phyloP scores from a whole-genome alignment of 2,329 filamentous ascomycete genomes.

The Colletotrichum ledebouriae region DNA sequence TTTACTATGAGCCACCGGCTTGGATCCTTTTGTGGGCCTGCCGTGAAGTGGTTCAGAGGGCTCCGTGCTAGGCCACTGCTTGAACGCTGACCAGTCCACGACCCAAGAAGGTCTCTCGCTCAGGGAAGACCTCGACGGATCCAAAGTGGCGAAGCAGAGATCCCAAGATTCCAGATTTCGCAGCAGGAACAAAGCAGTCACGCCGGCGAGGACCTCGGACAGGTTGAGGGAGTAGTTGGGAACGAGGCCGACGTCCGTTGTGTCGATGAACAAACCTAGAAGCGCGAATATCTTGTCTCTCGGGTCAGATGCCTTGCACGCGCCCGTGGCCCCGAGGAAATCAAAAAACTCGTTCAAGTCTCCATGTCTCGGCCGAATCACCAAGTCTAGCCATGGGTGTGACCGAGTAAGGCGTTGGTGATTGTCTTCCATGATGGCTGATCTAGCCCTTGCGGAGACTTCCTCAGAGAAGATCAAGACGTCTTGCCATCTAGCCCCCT shows the following conservation, averaged over 20 bases:
- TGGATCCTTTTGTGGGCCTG: too few species aligned
- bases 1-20: too few species aligned
- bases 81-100: neutral
- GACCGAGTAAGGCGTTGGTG: neutral
- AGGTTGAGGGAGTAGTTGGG: conserved; percentile 10
- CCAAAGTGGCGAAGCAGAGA: neutral
- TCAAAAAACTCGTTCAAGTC: neutral
- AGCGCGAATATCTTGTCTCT: conserved; percentile 21
- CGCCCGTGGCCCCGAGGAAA: neutral
- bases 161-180: neutral
- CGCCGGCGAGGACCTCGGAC: neutral
- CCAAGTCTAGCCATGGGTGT: neutral
- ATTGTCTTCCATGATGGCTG: neutral
- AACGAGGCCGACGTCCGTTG: neutral
- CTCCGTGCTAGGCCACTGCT: too few species aligned
- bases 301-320: conserved; percentile 10
- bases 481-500: conserved; percentile 1
- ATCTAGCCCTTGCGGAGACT: neutral
- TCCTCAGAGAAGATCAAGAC: neutral
- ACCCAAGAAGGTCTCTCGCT: neutral
- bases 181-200: neutral
- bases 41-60: too few species aligned
- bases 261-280: neutral
- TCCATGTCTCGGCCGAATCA: neutral
- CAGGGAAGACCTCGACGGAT: neutral